Conservation (phyloP, 1,284 basidiomycete genomes). For the Trichosporon sp. region DNA sequence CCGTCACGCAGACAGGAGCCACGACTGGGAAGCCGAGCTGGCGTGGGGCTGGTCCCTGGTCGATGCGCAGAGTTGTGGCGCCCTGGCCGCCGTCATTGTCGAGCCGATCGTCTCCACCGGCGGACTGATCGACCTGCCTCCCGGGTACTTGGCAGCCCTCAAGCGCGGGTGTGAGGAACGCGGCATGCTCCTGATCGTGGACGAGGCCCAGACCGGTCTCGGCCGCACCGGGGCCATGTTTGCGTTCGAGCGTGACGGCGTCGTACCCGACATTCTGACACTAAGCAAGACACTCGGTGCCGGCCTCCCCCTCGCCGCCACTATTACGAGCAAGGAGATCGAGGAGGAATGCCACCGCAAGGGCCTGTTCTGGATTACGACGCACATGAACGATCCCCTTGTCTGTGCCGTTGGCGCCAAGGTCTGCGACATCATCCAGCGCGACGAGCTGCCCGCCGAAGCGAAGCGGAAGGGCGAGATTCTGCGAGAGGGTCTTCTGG, state of each 20-base stretch:
- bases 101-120: slow-evolving; percentile 58
- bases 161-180: slow-evolving; percentile 42
- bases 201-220: slow-evolving; percentile 85
- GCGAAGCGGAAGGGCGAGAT: slow-evolving; percentile 51
- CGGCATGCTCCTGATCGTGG: slow-evolving; percentile 67
- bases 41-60: slow-evolving; percentile 49
- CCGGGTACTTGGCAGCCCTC: slow-evolving; percentile 41
- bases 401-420: slow-evolving; percentile 64
- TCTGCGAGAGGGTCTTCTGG: slow-evolving; percentile 59
- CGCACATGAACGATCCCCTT: slow-evolving; percentile 47
- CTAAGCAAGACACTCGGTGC: slow-evolving; percentile 93
- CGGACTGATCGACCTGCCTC: slow-evolving; percentile 43
- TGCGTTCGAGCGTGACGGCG: slow-evolving; percentile 73
- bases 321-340: slow-evolving; percentile 69
- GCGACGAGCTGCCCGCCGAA: slow-evolving; percentile 36
- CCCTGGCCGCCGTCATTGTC: slow-evolving; percentile 49
- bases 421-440: slow-evolving; percentile 68
- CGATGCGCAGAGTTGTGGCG: slow-evolving; percentile 43
- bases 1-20: slow-evolving; percentile 40
- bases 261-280: slow-evolving; percentile 79
- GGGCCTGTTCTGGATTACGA: slow-evolving; percentile 46
- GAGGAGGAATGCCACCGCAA: slow-evolving; percentile 54
- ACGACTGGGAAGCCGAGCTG: slow-evolving; percentile 51
- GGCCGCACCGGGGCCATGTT: slow-evolving; percentile 70
- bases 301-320: slow-evolving; percentile 87